phyloP scores from a whole-genome alignment of 164 flowering plant genomes.

The Echeveria elegans region DNA sequence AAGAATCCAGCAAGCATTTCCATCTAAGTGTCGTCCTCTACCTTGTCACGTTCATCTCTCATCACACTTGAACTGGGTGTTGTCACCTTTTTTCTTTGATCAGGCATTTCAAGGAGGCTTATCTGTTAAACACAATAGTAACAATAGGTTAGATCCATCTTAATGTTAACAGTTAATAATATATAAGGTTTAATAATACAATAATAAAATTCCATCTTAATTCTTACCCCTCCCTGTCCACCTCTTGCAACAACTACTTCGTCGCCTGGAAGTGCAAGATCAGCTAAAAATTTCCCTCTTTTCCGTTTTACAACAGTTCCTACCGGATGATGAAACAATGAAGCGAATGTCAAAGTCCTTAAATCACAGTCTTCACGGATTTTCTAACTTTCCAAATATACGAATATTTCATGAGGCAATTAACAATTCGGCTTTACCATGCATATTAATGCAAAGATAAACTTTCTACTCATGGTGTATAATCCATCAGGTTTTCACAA shows the following conservation, averaged over 20 bases:
- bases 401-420: not conserved
- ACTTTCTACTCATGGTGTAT: no score
- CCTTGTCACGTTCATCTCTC: conserved; percentile 96
- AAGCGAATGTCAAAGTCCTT: not conserved
- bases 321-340: conserved; percentile 19
- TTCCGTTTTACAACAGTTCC: conserved; percentile 90
- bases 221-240: conserved; percentile 99
- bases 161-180: no score
- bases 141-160: not conserved
- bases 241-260: conserved; percentile 91
- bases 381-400: not conserved
- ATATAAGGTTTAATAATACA: not conserved
- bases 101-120: conserved; percentile 81
- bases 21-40: conserved; percentile 11
- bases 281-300: conserved; percentile 79
- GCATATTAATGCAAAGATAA: not conserved
- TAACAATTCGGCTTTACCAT: not conserved
- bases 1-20: no score
- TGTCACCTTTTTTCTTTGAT: conserved; percentile 49
- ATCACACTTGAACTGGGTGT: conserved; percentile 56
- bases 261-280: conserved; percentile 74
- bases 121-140: conserved; percentile 38
- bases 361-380: not conserved
- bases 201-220: conserved; percentile 13
- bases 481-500: no score